Base-by-base conservation (phyloP, 306 rosid genomes). In the Malus asiatica region DNA sequence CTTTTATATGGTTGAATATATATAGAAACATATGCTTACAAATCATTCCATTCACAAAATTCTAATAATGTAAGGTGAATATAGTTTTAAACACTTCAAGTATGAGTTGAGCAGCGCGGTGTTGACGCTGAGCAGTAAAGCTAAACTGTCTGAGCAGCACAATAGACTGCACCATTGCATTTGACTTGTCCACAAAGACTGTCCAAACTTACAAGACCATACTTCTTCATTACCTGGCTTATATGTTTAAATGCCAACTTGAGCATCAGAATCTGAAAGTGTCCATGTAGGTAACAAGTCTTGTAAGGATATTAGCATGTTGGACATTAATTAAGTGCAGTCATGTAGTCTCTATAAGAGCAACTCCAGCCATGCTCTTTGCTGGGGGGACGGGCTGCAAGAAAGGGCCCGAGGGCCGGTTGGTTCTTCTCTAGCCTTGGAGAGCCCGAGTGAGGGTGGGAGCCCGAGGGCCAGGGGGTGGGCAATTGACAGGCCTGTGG, bases 131-230 rank as follows among this genome's bases (percentile, higher is more conserved):
- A 71, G 3, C 11, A 63, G 77, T 58, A 48, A 48, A 14, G 19
- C 19, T 48, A 48, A 48, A 13, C 1, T 48, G 1, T 48, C 19
- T 48, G 1, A 3, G 53, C 16, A 48, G 53, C 66, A 53, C 15
- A 8, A 70, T 78, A 76, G 57, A 33, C 22, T 46, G 76, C 70
- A 46, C 76, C 53, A 77, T 61, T 25, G 60, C 6, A 19, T 59
- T 70, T 22, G 61, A 60, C 11, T 15, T 77, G 70, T 18, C 40
- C 10, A 11, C 65, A 16, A 70, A 20, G 53, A 64, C 53, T 1
- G 38, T 77, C 70, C 25, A 29, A 70, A 27, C 8, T 61, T 23
- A 61, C 18, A 60, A 22, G 18, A 60, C 19, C 14, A 60, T 4
- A 22, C 33, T 60, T 60, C 33, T 48, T 13, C 19, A 15, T 48